Base-by-base conservation (phyloP, 2,329 filamentous ascomycete genomes). In the Fusarium sp. region DNA sequence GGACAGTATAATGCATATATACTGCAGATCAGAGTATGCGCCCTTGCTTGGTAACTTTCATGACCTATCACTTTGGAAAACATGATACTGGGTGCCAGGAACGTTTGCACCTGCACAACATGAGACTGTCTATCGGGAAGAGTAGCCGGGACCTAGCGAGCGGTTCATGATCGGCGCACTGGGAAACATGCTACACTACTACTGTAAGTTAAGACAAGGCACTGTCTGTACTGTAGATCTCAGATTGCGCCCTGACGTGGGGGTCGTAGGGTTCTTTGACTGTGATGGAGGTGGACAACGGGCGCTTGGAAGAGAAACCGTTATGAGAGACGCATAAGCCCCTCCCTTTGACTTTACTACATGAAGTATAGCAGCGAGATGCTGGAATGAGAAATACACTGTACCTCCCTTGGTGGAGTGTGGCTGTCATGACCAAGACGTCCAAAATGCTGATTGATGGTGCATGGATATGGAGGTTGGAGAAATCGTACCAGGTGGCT, bases 401-500 rank as follows among this genome's bases (percentile, higher is more conserved):
- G 30, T 38, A n/a, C 14, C n/a, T 34, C 54, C 50, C 32, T 62
- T 55, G 38, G n/a, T 27, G 42, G 43, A 60, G 43, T 54, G 45
- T 68, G 68, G 44, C 51, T 57, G 40, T 24, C 32, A 29, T 42
- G 27, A 40, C 32, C 18, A 40, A 42, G 24, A 38, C 16, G 49
- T 24, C 18, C 18, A n/a, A 38, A 38, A 38, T 38, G 34, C 34
- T 38, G 34, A 38, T 38, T 52, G 24, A 42, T 42, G 12, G 49
- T 42, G 18, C 38, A 53, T 56, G 59, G 11, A 63, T 25, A 25
- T 55, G 47, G 50, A 42, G 38, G n/a, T 44, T 42, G 50, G 27
- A 29, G 24, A 25, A 60, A 65, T 65, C 68, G 50, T 55, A 60
- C 59, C 53, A 71, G 54, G 68, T 60, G 68, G 68, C 67, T 71